Base-by-base conservation (phyloP, 129 eudicot species). In the Ambrosia artemisiifolia region DNA sequence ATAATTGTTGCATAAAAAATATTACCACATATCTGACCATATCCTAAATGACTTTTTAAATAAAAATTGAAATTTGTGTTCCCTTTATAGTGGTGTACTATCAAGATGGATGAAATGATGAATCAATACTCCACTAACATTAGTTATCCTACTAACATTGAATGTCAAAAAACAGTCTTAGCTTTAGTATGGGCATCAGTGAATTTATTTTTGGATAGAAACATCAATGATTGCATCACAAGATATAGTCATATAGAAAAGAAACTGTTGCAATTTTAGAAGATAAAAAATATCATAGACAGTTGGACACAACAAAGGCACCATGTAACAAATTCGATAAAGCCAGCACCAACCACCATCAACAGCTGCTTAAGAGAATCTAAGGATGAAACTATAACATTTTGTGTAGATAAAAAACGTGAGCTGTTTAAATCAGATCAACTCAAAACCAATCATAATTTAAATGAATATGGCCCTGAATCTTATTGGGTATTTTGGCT, bases 281-380 rank as follows among this genome's bases (percentile, higher is more conserved):
- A 20, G 53, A 54, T 35, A 70, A 18, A 18, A 35, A 11, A 11
- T 70, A 53, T n/a, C 7, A 35, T 70, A 40, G 7, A 11, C n/a
- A n/a, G n/a, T n/a, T n/a, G n/a, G n/a, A n/a, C 36, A 40, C 28
- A 38, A 70, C 13, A 7, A 18, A 51, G n/a, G 56, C 2, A 56
- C 56, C 55, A 56, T 20, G 66, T 40, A 59, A 38, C 2, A 7
- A 3, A 11, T 71, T 2, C 43, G 33, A 20, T 40, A 59, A 59
- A 44, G 76, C 43, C 46, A 28, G 42, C n/a, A 30, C 33, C 55
- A 71, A 59, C 67, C 57, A 71, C 43, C 33, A 42, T 71, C 11
- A 28, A 6, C 30, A 28, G 54, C 24, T 43, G 57, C 76, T 7
- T 71, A 13, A 17, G 65, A 38, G 16, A 71, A 43, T 14, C 30